phyloP scores from a whole-genome alignment of 2,329 filamentous ascomycete species.

The Delphinella strobiligena region DNA sequence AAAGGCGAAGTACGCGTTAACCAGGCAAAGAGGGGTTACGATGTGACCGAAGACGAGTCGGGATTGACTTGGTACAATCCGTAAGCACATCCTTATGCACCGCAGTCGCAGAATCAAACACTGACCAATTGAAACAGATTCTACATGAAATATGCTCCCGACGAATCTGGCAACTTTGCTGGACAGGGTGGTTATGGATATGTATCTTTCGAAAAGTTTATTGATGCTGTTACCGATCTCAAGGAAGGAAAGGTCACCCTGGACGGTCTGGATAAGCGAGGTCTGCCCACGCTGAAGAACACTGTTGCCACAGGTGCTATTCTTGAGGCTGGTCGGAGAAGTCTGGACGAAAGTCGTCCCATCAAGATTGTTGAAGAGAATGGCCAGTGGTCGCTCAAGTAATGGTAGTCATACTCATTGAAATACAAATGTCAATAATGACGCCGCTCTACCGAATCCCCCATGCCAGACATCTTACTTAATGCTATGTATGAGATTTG shows the following conservation, averaged over 20 bases:
- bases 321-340: constrained; percentile 71
- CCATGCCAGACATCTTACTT: no score
- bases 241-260: constrained; percentile 63
- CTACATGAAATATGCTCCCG: constrained; percentile 65
- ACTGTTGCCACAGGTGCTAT: constrained; percentile 89
- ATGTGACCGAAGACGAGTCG: constrained; percentile 71
- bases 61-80: constrained; percentile 80
- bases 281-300: constrained; percentile 74
- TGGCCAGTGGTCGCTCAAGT: constrained; percentile 57
- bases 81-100: no score
- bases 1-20: constrained; percentile 80
- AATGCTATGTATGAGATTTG: no score
- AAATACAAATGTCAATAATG: no score
- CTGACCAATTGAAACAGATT: constrained; percentile 7
- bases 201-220: constrained; percentile 90
- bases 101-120: no score
- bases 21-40: constrained; percentile 89
- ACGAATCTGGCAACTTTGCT: constrained; percentile 88
- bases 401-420: constrained; percentile 5
- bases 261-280: constrained; percentile 65
- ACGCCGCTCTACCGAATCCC: no score
- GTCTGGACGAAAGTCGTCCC: constrained; percentile 69
- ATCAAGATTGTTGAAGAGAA: constrained; percentile 60
- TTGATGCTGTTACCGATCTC: constrained; percentile 70
- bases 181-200: constrained; percentile 90